Evolutionary conservation across 495 filamentous ascomycete genomes (phyloP), one percentile per base, ranked within the genome.

Genomic region (Podospora bellae-mahoneyi): DNA sequence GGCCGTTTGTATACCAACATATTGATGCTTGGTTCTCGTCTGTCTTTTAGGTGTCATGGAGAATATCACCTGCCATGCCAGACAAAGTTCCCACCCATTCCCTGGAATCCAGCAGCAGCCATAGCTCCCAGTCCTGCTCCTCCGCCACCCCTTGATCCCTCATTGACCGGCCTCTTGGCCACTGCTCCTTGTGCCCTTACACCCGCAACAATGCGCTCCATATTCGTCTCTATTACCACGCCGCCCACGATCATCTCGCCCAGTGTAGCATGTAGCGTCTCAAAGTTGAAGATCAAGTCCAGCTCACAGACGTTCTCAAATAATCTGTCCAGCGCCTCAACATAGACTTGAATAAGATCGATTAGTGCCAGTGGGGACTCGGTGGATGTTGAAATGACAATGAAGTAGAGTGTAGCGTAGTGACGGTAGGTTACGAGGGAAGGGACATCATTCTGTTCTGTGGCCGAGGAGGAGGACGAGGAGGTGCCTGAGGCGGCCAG

Each of bases 221-320:
- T 81, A 74, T 89, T 89, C 39, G 96, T 99, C 81, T 99, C 95
- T 28, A 98, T 88, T 32, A 98, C 96, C 55, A 97, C 93, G 2
- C 95, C 95, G 15, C 96, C 95, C 4, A 97, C 91, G 64, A 99
- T 89, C 92, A 99, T 96, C 86, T 99, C 95, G 71, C 87, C 87
- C 26, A 99, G 82, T 27, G 90, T 87, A 5, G 95, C 91, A 81
- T 99, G 95, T 77, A 98, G 86, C 32, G 92, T 94, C 85, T 99
- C 95, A 77, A 97, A 99, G 72, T 97, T 97, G 82, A 98, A 99
- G 78, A 98, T 99, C 65, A 99, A 84, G 76, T 99, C 95, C 61
- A 99, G 82, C 79, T 99, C 95, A 83, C 95, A 99, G 27, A 99
- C 95, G 73, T 98, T 97, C 82, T 97, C 94, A 76, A 98, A 98